Evolutionary conservation across 139 green algal genomes (phyloP), one percentile per base, ranked within the genome.

Genomic region (Picochlorum sp.): DNA sequence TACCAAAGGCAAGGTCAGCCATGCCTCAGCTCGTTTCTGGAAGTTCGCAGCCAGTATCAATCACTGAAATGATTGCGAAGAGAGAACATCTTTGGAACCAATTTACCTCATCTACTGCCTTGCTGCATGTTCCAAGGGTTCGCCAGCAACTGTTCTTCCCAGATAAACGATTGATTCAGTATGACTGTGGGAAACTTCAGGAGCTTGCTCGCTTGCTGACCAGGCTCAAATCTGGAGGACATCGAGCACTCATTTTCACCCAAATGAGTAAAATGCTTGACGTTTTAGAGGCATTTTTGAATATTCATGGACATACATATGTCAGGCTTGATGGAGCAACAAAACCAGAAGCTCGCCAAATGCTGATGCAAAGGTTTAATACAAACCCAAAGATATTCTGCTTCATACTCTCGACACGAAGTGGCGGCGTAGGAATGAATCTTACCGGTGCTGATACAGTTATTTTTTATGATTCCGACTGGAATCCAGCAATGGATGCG

Each of bases 381-480:
- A 87, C 63, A 24, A 81, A 92, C 75, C 64, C 82, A 61, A 88
- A 89, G 73, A 82, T 94, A 49, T 97, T 97, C 61, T 72, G 79
- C 23, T 98, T 98, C 80, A 97, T 98, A 66, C 79, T 97, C 57
- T 94, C 84, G 18, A 98, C 92, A 2, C 83, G 93, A 61, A 86
- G 73, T 16, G 93, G 93, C n/a, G 93, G 91, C 8, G 90, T 98
- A 57, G 93, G 93, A 65, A 95, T 98, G 83, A 98, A 98, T 85
- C 86, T 98, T 18, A 95, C 87, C 1, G 92, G 92, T 4, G 92
- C 92, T 3, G 90, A 98, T 78, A 96, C 90, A 2, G 92, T 99
- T 67, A 93, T 99, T 56, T 98, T 99, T 65, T 99, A 98, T 70
- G 94, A 99, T 78, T 83, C 68, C 21, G 89, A 95, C 78, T 98